These are phyloP conservation scores for Monosiga brevicollis DNA, from an alignment of 78 protist genomes.

Conservation along the genomic window DNA sequence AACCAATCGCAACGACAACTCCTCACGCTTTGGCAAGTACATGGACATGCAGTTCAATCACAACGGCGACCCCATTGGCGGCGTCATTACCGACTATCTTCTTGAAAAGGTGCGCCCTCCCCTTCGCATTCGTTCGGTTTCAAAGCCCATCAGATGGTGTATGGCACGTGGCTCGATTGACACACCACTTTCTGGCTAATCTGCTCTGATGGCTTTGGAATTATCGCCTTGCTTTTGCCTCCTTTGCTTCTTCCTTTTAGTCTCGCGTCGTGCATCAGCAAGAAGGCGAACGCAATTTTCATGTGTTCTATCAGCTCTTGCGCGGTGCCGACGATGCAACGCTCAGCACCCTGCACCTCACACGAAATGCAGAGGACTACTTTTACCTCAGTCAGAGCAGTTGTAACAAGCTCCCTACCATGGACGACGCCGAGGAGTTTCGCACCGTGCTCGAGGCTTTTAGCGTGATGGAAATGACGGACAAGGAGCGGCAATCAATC, in stretches of 20 bases:
- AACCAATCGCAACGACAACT: conserved; percentile 86
- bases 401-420: neutral
- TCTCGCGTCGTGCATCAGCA: conserved; percentile 26
- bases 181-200: neutral
- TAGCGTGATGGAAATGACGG: neutral
- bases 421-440: conserved; percentile 38
- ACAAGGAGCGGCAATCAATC: neutral
- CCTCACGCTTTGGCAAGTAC: conserved; percentile 73
- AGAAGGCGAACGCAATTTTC: conserved; percentile 19
- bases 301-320: conserved; percentile 15
- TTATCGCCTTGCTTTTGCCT: neutral
- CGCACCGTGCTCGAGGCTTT: neutral
- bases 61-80: conserved; percentile 79
- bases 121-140: neutral
- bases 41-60: conserved; percentile 79
- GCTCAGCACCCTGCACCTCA: neutral
- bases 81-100: conserved; percentile 59
- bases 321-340: neutral
- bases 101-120: conserved; percentile 6
- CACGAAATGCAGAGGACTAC: neutral
- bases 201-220: neutral
- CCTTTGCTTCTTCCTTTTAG: neutral
- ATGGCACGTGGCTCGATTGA: neutral
- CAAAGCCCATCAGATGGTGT: too few relatives aligned
- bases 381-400: neutral